A percentile compares a stretch with the other conserved stretches of the same genome.
phyloP scores from a whole-genome alignment of 208 protist species.

The Crithidia bombi region DNA sequence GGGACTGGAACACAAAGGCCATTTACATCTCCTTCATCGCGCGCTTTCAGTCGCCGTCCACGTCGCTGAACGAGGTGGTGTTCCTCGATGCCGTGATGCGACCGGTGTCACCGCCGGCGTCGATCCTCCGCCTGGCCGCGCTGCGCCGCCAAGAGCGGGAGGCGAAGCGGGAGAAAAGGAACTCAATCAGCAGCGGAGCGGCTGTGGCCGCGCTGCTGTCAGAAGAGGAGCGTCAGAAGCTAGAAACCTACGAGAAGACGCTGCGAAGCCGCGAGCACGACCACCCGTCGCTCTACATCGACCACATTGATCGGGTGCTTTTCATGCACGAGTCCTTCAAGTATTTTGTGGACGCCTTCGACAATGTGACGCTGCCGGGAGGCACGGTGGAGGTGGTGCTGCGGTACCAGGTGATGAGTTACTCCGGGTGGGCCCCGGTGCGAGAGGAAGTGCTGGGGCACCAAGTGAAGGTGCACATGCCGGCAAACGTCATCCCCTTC shows the following conservation, averaged over 20 bases:
- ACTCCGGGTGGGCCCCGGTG: slow-evolving; percentile 66
- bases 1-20: slow-evolving; percentile 86
- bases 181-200: neutral
- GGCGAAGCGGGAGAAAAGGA: neutral
- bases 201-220: slow-evolving; percentile 32
- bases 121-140: slow-evolving; percentile 19
- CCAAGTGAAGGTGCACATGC: slow-evolving; percentile 11
- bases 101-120: slow-evolving; percentile 23
- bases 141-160: slow-evolving; percentile 28
- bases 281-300: slow-evolving; percentile 33
- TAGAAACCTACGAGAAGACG: slow-evolving; percentile 23
- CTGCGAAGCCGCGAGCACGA: slow-evolving; percentile 33
- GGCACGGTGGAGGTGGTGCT: slow-evolving; percentile 53
- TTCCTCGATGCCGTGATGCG: slow-evolving; percentile 61
- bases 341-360: slow-evolving; percentile 66
- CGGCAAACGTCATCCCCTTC: neutral
- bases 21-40: slow-evolving; percentile 68
- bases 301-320: slow-evolving; percentile 44
- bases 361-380: slow-evolving; percentile 19
- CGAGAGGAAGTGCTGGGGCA: slow-evolving; percentile 42
- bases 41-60: slow-evolving; percentile 45
- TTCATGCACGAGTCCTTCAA: slow-evolving; percentile 59
- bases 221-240: slow-evolving; percentile 46
- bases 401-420: slow-evolving; percentile 80
- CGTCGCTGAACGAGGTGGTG: slow-evolving; percentile 55